Base-by-base conservation (phyloP, 306 rosid genomes). In the Quercus bicolor region DNA sequence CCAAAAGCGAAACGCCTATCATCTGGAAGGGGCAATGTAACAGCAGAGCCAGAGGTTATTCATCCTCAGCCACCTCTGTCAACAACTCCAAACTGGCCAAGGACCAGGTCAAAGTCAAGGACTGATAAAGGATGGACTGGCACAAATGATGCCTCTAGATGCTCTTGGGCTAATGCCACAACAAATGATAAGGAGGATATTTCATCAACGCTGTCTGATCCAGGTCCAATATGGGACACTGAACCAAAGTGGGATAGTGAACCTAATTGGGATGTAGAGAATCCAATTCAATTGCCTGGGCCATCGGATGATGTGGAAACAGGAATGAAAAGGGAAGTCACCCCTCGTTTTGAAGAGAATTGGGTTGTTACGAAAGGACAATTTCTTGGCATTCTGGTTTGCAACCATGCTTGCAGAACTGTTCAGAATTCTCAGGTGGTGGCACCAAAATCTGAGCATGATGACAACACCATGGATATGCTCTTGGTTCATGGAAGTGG, bases 191-290 rank as follows among this genome's bases (percentile, higher is more conserved):
- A 89, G 85, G 99, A 95, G 85, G 99, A 95, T 82, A 95, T 88
- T 83, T 95, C 99, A 62, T 93, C 99, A 40, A 95, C 99, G 12
- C 83, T 95, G 37, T 95, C 99, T 56, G 99, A 95, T 87, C 99
- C 99, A 9, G 99, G 99, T 84, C 99, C 99, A 68, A 95, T 95
- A 60, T 95, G 99, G 99, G 98, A 95, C 81, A 81, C 97, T 15
- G 99, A 95, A 79, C 99, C 99, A 33, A 95, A 92, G 89, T 95
- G 98, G 97, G 99, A 95, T 48, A 72, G 80, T 3, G 99, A 93
- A 75, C 80, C 90, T 86, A 86, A 85, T 83, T 95, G 99, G 99
- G 93, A 80, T 84, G 91, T 84, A 74, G 99, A 91, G 86, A 88
- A 93, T 78, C 98, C 97, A 55, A 95, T 95, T 79, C 93, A 91